Base-by-base conservation (phyloP, 495 filamentous ascomycete genomes). In the Cenococcum geophilum region DNA sequence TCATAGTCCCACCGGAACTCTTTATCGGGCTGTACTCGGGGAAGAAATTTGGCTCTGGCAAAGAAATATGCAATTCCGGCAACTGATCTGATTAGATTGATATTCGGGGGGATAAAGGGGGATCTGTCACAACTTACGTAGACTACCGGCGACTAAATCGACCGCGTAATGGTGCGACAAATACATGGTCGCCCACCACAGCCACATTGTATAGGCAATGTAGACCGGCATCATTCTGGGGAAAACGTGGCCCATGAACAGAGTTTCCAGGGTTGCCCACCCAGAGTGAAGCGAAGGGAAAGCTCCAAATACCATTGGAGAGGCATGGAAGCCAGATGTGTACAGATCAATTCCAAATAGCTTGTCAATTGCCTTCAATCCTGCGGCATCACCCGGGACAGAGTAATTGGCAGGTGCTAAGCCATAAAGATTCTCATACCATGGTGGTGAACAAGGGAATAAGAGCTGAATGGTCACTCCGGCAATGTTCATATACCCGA, bases 171-270 rank as follows among this genome's bases (percentile, higher is more conserved):
- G 92, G 74, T 97, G 92, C 47, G 89, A 92, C 56, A 97, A 82
- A 69, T 97, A 96, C 88, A 97, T 93, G 53, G 92, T 97, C n/a
- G 92, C 86, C 92, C 92, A 97, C 87, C 89, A 95, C 69, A 97
- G 85, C 92, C 92, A 97, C 57, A 86, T 78, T 10, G 85, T 86
- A 74, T 97, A 96, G 52, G 78, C 79, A 50, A 91, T 79, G 75
- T 92, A 93, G 25, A 92, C 70, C 37, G 84, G 83, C 64, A 84
- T 82, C 58, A 92, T 76, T 32, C 81, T 80, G 1, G 92, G 92
- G 78, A 97, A 97, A 69, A 89, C 82, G 68, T 92, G 85, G 72
- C 85, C 87, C 82, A 97, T 87, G 78, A 96, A 96, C n/a, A 96
- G 78, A 36, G 89, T 89, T 67, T 95, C 89, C 60, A 95, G 77